Evolutionary conservation across 352 stramenopile genomes (phyloP), one percentile per base, ranked within the genome.

Genomic region (Globisporangium canariense): DNA sequence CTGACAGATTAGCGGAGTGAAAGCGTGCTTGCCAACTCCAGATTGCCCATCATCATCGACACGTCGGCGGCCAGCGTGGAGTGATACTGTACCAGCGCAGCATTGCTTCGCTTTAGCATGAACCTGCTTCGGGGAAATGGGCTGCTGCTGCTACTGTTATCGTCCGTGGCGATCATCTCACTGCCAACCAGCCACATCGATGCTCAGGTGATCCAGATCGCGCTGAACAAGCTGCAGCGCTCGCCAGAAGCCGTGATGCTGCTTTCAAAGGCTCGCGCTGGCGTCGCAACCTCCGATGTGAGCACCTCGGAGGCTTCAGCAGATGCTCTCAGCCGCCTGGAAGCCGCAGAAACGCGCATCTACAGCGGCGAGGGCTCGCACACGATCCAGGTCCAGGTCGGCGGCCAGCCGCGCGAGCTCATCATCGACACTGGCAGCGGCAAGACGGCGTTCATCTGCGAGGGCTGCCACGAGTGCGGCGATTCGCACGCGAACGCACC

Each of bases 341-440:
- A 62, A 45, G 62, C 62, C 6, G 46, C 53, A 1, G 63, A 68
- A 47, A 68, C 63, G 47, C 63, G 63, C 38, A 64, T 68, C 36
- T 64, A 54, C 38, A 68, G 63, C 41, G 81, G 78, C 34, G 76
- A 88, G 52, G 83, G 85, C 30, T 89, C 84, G 10, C 83, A 94
- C 73, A 91, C 83, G n/a, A 77, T 92, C 55, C 74, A 80, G 38
- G 82, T 89, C 11, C 62, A 74, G 10, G 75, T 92, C 38, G 83
- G 81, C 2, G 82, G 76, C 11, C 86, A 94, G 49, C 36, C 66
- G 28, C 81, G 80, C 3, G 78, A 91, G 58, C 76, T 99, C 2
- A 99, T 99, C 69, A 88, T 99, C 50, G 97, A 99, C 70, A 99
- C 97, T 6, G 97, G 97, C 20, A 97, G 81, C 20, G 88, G 94